Percentiles rank a stretch among this genome's conserved stretches.
These are phyloP conservation scores for Alternaria hordeiaustralica DNA, from an alignment of 2,329 filamentous ascomycete genomes.

Conservation along the genomic window DNA sequence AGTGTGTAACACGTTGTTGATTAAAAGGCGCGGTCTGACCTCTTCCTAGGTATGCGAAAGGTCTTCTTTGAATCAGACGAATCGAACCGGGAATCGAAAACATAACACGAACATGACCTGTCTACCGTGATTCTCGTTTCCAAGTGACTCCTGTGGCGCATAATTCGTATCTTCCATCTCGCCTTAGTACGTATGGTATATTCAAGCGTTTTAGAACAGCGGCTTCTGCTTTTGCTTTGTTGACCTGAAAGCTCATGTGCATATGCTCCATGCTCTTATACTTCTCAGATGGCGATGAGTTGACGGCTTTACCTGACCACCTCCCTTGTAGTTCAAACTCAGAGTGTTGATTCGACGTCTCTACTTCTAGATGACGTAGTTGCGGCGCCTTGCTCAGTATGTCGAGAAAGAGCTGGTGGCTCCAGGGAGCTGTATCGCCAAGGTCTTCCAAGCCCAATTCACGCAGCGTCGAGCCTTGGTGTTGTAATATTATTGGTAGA, in stretches of 20 bases:
- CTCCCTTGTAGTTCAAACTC: too few relatives aligned
- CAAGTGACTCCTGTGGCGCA: not conserved
- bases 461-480: too few relatives aligned
- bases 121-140: not conserved
- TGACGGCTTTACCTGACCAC: too few relatives aligned
- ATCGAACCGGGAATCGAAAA: not conserved
- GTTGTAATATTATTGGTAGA: too few relatives aligned
- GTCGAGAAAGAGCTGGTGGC: too few relatives aligned
- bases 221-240: not conserved
- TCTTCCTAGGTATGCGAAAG: not conserved
- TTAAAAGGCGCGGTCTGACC: not conserved
- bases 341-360: too few relatives aligned
- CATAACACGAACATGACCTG: not conserved
- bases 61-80: not conserved
- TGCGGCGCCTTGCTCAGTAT: too few relatives aligned
- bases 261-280: not conserved
- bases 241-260: not conserved
- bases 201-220: not conserved
- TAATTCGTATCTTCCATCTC: not conserved
- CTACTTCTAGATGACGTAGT: too few relatives aligned
- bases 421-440: too few relatives aligned
- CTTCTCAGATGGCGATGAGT: too few relatives aligned
- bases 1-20: not conserved
- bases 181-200: not conserved
- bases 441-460: too few relatives aligned